Percentiles rank a stretch among this genome's conserved stretches.
Evolutionary conservation across 1,284 basidiomycete genomes (phyloP).

Genomic region (Agroathelia rolfsii): DNA sequence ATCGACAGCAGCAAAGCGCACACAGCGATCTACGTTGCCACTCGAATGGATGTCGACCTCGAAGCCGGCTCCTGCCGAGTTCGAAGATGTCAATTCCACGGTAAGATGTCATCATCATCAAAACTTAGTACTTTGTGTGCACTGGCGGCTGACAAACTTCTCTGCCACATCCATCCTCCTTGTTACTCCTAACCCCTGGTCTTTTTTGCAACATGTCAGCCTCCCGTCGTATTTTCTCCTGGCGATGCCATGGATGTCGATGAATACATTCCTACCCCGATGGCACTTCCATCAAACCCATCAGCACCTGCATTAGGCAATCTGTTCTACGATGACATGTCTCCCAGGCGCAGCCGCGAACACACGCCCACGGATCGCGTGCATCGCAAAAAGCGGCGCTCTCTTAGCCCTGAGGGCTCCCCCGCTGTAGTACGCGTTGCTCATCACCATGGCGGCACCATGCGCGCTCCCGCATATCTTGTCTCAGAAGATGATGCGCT

Average conservation of each 20-base stretch:
- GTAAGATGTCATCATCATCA: too few species aligned
- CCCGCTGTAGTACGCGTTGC: constrained; percentile 25
- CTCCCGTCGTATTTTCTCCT: constrained; percentile 26
- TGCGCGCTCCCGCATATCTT: too few species aligned
- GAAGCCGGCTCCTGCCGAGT: constrained; percentile 14
- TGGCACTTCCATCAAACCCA: constrained; percentile 35
- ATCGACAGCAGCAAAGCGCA: constrained; percentile 38
- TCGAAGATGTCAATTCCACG: constrained; percentile 18
- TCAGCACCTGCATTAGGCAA: constrained; percentile 42
- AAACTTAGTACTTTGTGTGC: too few species aligned
- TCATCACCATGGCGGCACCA: constrained; percentile 24
- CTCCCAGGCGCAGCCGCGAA: constrained; percentile 34
- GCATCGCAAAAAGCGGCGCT: constrained; percentile 56
- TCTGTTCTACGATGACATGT: constrained; percentile 51
- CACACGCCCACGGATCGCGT: constrained; percentile 31
- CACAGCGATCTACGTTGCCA: constrained; percentile 51
- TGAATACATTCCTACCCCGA: constrained; percentile 33
- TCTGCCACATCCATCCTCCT: too few species aligned
- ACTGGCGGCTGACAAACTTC: background rate
- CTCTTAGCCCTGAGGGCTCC: constrained; percentile 57
- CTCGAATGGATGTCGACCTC: constrained; percentile 42
- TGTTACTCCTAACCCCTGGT: too few species aligned
- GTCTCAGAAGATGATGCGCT: constrained; percentile 18
- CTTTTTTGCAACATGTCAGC: constrained; percentile 19
- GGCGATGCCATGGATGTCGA: constrained; percentile 75